These are phyloP conservation scores for Euclidium syriacum DNA, from an alignment of 345 rosid genomes.

Conservation along the genomic window DNA sequence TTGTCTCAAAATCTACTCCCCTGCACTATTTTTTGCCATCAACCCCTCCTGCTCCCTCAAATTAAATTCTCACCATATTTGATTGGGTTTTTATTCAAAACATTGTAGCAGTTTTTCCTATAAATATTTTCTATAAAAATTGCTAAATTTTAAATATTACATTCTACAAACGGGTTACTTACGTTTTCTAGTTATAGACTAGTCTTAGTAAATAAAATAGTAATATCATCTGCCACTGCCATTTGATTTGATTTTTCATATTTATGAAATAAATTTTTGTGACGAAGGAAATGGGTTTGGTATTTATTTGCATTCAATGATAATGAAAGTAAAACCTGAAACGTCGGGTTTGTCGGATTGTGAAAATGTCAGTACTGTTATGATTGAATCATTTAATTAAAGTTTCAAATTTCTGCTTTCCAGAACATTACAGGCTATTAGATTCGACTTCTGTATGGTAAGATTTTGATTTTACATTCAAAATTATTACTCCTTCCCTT, in stretches of 20 bases:
- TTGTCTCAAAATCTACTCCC: slow-evolving; percentile 8
- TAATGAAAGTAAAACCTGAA: slow-evolving; percentile 7
- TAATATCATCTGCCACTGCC: neutral
- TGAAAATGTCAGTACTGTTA: slow-evolving; percentile 28
- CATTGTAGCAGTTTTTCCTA: no score
- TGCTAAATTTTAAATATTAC: no score
- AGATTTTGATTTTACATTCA: neutral
- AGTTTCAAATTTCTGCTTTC: slow-evolving; percentile 14
- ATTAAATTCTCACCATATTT: neutral
- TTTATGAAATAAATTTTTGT: neutral
- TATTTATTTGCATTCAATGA: slow-evolving; percentile 20
- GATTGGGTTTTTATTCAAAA: no score
- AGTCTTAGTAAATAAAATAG: no score
- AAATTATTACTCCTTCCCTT: neutral
- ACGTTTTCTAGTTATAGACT: neutral
- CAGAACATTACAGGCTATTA: slow-evolving; percentile 24
- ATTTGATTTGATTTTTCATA: neutral
- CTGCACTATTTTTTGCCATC: neutral
- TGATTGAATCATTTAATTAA: slow-evolving; percentile 23
- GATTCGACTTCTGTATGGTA: neutral
- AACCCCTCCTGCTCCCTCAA: neutral
- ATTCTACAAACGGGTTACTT: no score
- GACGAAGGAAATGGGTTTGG: neutral
- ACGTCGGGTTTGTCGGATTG: slow-evolving; percentile 22
- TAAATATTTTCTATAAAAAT: no score